Conservation (phyloP, 2,329 filamentous ascomycete species). For the Gnomoniopsis smithogilvyi region DNA sequence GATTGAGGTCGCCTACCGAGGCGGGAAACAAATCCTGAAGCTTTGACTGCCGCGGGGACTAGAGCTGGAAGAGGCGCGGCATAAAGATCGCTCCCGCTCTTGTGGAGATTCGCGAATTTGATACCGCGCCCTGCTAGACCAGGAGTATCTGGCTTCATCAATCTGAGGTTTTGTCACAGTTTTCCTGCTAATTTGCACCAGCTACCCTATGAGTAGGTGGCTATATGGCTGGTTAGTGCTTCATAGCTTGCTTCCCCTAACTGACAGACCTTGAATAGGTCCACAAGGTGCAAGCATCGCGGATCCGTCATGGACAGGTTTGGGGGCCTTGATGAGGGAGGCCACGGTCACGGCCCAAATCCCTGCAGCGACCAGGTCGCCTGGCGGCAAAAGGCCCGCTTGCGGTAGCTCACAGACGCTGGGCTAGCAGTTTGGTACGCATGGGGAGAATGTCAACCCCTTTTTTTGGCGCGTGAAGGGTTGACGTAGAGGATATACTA, state of each 20-base stretch:
- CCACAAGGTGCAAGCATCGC: conserved; percentile 16
- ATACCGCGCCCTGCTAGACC: not conserved
- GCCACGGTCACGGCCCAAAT: not conserved
- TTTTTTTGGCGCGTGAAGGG: conserved; percentile 1
- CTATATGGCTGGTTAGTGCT: not conserved
- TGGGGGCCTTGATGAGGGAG: conserved; percentile 2
- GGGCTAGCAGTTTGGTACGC: not conserved
- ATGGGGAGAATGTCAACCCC: not conserved
- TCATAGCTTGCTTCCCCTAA: not conserved
- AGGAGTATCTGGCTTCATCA: not conserved
- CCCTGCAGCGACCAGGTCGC: conserved; percentile 13
- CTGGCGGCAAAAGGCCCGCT: conserved; percentile 10
- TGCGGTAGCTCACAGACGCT: conserved; percentile 2
- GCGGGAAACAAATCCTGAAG: not conserved
- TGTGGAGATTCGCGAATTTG: not conserved
- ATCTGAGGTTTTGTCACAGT: not conserved
- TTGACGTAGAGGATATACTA: not conserved
- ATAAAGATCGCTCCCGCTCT: not conserved
- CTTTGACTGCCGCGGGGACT: not conserved
- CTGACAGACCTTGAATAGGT: not conserved
- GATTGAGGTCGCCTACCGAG: not conserved
- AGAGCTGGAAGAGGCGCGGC: not conserved
- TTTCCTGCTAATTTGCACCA: not conserved
- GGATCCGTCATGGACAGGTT: conserved; percentile 13
- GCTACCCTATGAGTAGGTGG: not conserved